Base-by-base conservation (phyloP, 371 early-diverging fungal genomes). In the Mucor velutinosus region DNA sequence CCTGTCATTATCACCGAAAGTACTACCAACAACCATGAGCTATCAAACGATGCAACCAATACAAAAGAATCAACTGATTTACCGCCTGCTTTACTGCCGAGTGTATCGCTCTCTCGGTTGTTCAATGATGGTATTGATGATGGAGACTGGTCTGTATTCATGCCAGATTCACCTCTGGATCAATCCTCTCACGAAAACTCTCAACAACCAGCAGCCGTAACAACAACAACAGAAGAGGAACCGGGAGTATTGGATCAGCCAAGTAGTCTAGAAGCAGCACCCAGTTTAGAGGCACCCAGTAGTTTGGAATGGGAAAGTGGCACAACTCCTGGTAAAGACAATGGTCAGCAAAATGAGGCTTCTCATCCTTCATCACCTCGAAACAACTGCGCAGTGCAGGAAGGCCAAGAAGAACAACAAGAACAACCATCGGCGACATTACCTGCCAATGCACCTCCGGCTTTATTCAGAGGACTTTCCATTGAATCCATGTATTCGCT, bases 401-500 rank as follows among this genome's bases (percentile, higher is more conserved):
- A 23, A n/a, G 51, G 25, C 1, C 14, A 37, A 1, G 23, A 21
- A n/a, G 51, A 51, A 12, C 7, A 8, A 53, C 15, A 53, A 12
- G 53, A 53, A 15, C 5, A 27, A 7, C 12, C 53, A 25, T 53
- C 19, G 0, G n/a, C 57, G 41, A 17, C 41, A 41, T 41, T 41
- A 32, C 57, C 55, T 0, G 15, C 12, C 3, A 29, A n/a, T 29
- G 27, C 32, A 32, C 33, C 56, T 19, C 51, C 53, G 14, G 32
- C 53, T 7, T 30, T 51, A 15, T 69, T 69, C 43, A 39, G 45
- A 19, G 53, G 64, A 1, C 43, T 71, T 6, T 64, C 72, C 37
- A 55, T 71, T n/a, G 72, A 71, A 45, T 67, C 67, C 14, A 71
- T 71, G 4, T 71, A 71, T n/a, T 62, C 56, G 14, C 5, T 66